Conservation (phyloP, 2,329 filamentous ascomycete species). For the Fusarium burgessii region DNA sequence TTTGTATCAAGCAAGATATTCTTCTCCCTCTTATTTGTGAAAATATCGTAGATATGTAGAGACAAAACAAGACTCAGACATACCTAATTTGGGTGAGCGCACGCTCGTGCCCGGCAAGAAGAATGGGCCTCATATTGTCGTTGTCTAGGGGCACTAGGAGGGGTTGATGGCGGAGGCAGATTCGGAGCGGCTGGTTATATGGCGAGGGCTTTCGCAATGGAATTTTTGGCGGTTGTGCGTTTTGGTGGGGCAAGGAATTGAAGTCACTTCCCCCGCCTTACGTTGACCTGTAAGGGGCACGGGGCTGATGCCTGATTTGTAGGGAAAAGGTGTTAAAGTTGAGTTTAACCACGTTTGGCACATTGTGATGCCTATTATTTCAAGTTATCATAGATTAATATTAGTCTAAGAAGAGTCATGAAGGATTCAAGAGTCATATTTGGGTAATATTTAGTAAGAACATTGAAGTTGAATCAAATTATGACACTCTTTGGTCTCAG, state of each 20-base stretch:
- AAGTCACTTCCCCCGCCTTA: slow-evolving; percentile 36
- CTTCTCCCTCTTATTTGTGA: slow-evolving; percentile 9
- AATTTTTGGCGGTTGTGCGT: slow-evolving; percentile 62
- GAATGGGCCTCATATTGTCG: slow-evolving; percentile 90
- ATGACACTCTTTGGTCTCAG: not conserved
- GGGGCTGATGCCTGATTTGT: slow-evolving; percentile 28
- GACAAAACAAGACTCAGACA: slow-evolving; percentile 44
- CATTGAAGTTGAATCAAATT: not conserved
- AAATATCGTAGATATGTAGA: not conserved
- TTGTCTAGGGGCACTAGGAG: slow-evolving; percentile 44
- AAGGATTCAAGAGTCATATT: slow-evolving; percentile 31
- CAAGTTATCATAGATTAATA: slow-evolving; percentile 13
- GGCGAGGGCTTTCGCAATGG: slow-evolving; percentile 52
- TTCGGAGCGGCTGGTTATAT: slow-evolving; percentile 49
- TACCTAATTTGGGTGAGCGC: slow-evolving; percentile 95
- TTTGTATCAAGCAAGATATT: slow-evolving; percentile 10
- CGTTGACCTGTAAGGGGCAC: slow-evolving; percentile 21
- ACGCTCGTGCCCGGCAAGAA: slow-evolving; percentile 96
- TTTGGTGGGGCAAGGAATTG: slow-evolving; percentile 55
- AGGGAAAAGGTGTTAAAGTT: slow-evolving; percentile 28
- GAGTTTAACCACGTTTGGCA: slow-evolving; percentile 20
- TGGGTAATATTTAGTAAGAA: slow-evolving; percentile 2
- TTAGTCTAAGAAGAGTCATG: slow-evolving; percentile 28
- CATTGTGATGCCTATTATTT: slow-evolving; percentile 18
- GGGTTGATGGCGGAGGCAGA: slow-evolving; percentile 47